phyloP scores from a whole-genome alignment of 2,329 filamentous ascomycete genomes.

The Leptosphaerulina australis region DNA sequence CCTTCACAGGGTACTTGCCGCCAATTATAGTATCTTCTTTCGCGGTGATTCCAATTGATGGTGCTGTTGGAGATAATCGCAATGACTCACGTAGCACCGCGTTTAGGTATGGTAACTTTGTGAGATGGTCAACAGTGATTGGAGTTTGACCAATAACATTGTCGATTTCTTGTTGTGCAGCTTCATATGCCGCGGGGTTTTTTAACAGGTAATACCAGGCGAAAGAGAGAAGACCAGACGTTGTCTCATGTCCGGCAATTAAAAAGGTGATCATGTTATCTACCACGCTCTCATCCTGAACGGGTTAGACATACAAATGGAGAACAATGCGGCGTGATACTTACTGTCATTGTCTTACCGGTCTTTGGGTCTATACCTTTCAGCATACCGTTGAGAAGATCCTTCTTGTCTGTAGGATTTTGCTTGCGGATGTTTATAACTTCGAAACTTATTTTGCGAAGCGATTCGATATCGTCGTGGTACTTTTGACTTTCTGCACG shows the following conservation, averaged over 20 bases:
- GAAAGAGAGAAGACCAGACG: conserved; percentile 38
- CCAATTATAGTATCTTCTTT: conserved; percentile 29
- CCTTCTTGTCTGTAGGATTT: conserved; percentile 58
- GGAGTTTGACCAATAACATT: conserved; percentile 53
- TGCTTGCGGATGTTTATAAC: conserved; percentile 59
- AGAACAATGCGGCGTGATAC: background rate
- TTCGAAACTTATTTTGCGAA: conserved; percentile 60
- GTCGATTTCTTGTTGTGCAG: conserved; percentile 60
- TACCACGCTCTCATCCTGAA: conserved; percentile 60
- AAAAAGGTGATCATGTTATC: conserved; percentile 71
- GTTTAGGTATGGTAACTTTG: conserved; percentile 56
- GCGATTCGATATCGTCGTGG: conserved; percentile 55
- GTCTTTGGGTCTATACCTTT: conserved; percentile 64
- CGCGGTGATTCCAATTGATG: conserved; percentile 51
- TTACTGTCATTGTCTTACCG: conserved; percentile 55
- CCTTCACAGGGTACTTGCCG: conserved; percentile 42
- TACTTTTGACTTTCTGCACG: conserved; percentile 50
- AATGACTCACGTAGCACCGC: conserved; percentile 57
- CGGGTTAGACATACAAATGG: background rate
- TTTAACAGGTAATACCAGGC: conserved; percentile 57
- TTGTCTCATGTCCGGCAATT: conserved; percentile 52
- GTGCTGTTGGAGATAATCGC: conserved; percentile 58
- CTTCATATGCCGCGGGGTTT: conserved; percentile 53
- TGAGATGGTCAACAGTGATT: conserved; percentile 54
- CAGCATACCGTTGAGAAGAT: conserved; percentile 64